Evolutionary conservation across 345 rosid genomes (phyloP), one percentile per base, ranked within the genome.

Genomic region (Populus simonii): DNA sequence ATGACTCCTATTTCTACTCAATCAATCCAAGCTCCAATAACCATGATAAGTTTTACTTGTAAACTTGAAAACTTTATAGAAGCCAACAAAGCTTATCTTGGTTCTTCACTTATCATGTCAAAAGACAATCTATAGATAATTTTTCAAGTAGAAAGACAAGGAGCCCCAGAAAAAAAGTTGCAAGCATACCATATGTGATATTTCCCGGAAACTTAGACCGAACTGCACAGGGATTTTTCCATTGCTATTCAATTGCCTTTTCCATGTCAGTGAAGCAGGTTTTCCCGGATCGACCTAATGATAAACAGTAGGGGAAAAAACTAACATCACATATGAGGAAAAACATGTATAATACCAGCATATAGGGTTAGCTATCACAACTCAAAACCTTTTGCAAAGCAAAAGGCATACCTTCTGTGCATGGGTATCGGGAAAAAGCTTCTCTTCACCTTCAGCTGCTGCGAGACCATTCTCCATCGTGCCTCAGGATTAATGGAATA

Each of bases 201-300:
- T 77, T 41, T 90, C 92, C 75, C 82, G 73, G 43, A 86, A 80
- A 31, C 70, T 82, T 22, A 90, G 35, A 68, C 76, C 80, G 80
- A 88, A 87, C 36, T 47, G 77, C 9, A 68, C 22, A 72, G 93
- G 92, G 45, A 78, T 63, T 45, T 83, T 88, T 25, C 65, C 79
- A 47, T 76, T 82, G 68, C 83, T 72, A 53, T 85, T 83, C 74
- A 92, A 74, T 79, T 76, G 74, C 33, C 94, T 82, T 80, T 85
- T 83, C 97, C 97, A 92, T 73, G 92, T 85, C 61, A 90, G 35
- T 8, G 80, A 79, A 31, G 94, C 84, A 62, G 87, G 86, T 76
- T 74, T 78, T 5, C 84, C 92, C 29, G 76, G 80, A 70, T 76
- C 84, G 67, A 83, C 83, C 91, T 89, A 76, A 47, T 47, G 53